Percentiles rank a stretch among this genome's conserved stretches.
phyloP scores from a whole-genome alignment of 768 basidiomycete species.

The Trametes coccinea region DNA sequence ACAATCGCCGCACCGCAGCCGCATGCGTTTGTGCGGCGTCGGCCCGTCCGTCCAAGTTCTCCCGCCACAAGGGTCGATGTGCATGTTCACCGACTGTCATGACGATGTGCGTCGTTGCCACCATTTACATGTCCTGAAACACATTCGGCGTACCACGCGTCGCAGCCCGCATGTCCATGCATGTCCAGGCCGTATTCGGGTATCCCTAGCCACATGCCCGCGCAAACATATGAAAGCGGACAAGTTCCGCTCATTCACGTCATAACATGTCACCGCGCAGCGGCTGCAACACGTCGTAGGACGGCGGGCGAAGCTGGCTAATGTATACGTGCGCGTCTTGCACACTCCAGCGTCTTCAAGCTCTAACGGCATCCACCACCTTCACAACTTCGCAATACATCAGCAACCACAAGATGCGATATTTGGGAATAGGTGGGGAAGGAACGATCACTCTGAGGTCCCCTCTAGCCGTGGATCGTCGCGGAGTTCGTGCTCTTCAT shows the following conservation, averaged over 20 bases:
- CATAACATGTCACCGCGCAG: background rate
- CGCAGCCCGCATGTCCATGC: background rate
- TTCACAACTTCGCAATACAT: background rate
- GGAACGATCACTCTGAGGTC: too few species aligned
- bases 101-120: background rate
- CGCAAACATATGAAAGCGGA: background rate
- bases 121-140: constrained; percentile 1
- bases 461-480: constrained; percentile 2
- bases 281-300: background rate
- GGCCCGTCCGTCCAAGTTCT: background rate
- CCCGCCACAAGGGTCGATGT: constrained; percentile 3
- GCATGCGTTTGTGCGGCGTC: background rate
- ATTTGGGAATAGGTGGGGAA: too few species aligned
- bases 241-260: background rate
- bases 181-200: background rate
- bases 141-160: background rate
- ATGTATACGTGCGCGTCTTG: background rate
- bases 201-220: background rate
- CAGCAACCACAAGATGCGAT: background rate
- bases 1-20: constrained; percentile 10
- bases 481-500: background rate
- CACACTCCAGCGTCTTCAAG: background rate
- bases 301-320: background rate
- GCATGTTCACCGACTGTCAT: constrained; percentile 7
- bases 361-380: background rate